These are phyloP conservation scores for Saussurea involucrata DNA, from an alignment of 129 eudicot genomes.

Conservation along the genomic window DNA sequence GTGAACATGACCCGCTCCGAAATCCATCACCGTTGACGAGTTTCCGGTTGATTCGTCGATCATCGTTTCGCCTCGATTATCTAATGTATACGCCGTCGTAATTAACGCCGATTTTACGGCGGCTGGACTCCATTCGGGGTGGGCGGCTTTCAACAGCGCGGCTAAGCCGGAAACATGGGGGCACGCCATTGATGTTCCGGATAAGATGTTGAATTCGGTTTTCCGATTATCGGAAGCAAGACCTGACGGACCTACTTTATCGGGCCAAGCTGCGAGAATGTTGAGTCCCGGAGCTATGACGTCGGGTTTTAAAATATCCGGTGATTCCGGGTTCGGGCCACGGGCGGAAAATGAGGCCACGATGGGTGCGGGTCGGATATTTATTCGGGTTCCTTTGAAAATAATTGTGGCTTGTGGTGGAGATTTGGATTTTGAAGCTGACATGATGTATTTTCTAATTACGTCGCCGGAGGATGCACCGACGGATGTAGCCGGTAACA, in stretches of 20 bases:
- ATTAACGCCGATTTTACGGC: constrained; percentile 81
- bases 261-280: constrained; percentile 94
- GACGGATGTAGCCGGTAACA: constrained; percentile 77
- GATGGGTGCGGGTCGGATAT: constrained; percentile 80
- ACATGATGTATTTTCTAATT: constrained; percentile 58
- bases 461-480: constrained; percentile 73
- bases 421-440: constrained; percentile 35
- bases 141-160: constrained; percentile 86
- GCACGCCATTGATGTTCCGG: constrained; percentile 97
- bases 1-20: constrained; percentile 87
- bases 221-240: constrained; percentile 58
- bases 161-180: constrained; percentile 93
- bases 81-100: constrained; percentile 75
- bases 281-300: constrained; percentile 90
- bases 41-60: constrained; percentile 80
- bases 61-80: constrained; percentile 62
- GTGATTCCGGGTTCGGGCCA: constrained; percentile 87
- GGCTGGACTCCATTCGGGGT: constrained; percentile 90
- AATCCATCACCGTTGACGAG: constrained; percentile 81
- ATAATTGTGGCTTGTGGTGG: constrained; percentile 59
- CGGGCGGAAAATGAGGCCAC: constrained; percentile 95
- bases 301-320: constrained; percentile 89
- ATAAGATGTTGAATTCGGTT: constrained; percentile 79
- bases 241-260: constrained; percentile 80
- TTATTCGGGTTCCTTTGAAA: constrained; percentile 66